Evolutionary conservation across 768 basidiomycete species (phyloP).

Genomic region (Agaricus blazei): DNA sequence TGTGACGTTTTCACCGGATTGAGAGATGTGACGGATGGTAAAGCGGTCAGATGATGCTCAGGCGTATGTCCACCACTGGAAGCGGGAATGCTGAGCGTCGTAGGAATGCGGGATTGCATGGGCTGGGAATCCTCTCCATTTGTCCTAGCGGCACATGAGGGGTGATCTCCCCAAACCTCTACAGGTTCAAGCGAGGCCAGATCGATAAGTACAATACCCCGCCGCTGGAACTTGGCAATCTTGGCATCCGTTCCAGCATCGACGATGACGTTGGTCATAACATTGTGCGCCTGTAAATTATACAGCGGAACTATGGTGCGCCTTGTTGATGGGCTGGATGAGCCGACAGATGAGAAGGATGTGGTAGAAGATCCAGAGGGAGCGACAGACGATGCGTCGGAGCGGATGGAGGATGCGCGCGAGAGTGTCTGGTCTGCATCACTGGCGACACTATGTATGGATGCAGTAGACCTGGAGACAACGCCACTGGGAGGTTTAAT

Average conservation of each 20-base stretch:
- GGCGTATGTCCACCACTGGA: constrained; percentile 6
- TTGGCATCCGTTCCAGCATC: constrained; percentile 88
- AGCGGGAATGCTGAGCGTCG: not conserved
- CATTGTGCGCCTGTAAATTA: constrained; percentile 84
- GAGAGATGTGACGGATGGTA: constrained; percentile 24
- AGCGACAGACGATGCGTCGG: constrained; percentile 32
- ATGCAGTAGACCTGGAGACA: constrained; percentile 19
- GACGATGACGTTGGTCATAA: constrained; percentile 79
- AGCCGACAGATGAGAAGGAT: constrained; percentile 32
- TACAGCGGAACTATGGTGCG: constrained; percentile 82
- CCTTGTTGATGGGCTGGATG: constrained; percentile 26
- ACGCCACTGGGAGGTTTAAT: constrained; percentile 36
- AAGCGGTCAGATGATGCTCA: constrained; percentile 8
- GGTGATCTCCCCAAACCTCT: constrained; percentile 56
- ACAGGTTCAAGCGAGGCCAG: constrained; percentile 77
- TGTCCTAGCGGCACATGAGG: constrained; percentile 3
- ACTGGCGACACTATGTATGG: constrained; percentile 12
- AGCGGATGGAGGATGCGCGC: constrained; percentile 55
- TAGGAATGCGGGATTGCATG: not conserved
- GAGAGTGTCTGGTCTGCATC: constrained; percentile 21
- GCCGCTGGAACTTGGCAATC: constrained; percentile 70
- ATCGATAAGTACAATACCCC: constrained; percentile 73
- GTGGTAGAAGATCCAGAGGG: constrained; percentile 34
- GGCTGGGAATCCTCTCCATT: constrained; percentile 1
- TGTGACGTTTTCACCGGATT: constrained; percentile 9